These are phyloP conservation scores for Sporodiniella umbellata DNA, from an alignment of 371 early-diverging fungal species.

Conservation along the genomic window DNA sequence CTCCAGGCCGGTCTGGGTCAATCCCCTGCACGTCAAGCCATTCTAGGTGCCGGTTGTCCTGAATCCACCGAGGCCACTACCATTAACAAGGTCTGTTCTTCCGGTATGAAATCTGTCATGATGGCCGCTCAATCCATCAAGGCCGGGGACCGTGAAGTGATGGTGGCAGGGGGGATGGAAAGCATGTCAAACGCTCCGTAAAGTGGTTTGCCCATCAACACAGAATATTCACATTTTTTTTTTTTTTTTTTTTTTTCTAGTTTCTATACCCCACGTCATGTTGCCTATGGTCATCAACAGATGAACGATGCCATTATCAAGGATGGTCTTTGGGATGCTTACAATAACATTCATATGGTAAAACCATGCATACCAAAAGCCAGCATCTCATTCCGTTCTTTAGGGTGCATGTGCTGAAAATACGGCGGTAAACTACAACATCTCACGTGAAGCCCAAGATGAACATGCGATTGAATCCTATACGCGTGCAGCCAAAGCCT, in stretches of 20 bases:
- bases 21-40: slow-evolving; percentile 86
- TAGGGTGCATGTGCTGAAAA: slow-evolving; percentile 96
- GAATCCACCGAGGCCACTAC: slow-evolving; percentile 82
- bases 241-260: slow-evolving; percentile 17
- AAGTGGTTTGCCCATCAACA: too few relatives aligned
- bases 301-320: slow-evolving; percentile 84
- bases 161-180: slow-evolving; percentile 95
- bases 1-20: slow-evolving; percentile 81
- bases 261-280: slow-evolving; percentile 63
- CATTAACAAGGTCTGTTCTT: slow-evolving; percentile 94
- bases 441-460: slow-evolving; percentile 88
- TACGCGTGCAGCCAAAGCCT: slow-evolving; percentile 84
- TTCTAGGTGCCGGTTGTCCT: slow-evolving; percentile 71
- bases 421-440: slow-evolving; percentile 80
- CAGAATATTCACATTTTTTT: too few relatives aligned
- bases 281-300: slow-evolving; percentile 82
- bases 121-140: slow-evolving; percentile 69
- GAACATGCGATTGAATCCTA: slow-evolving; percentile 85
- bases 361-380: neutral
- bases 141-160: slow-evolving; percentile 55
- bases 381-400: neutral
- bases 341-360: slow-evolving; percentile 72
- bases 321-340: slow-evolving; percentile 95
- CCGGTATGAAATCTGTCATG: slow-evolving; percentile 88
- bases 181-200: slow-evolving; percentile 92